phyloP scores from a whole-genome alignment of 2,329 filamentous ascomycete species.

The Clonostachys rhizophaga region DNA sequence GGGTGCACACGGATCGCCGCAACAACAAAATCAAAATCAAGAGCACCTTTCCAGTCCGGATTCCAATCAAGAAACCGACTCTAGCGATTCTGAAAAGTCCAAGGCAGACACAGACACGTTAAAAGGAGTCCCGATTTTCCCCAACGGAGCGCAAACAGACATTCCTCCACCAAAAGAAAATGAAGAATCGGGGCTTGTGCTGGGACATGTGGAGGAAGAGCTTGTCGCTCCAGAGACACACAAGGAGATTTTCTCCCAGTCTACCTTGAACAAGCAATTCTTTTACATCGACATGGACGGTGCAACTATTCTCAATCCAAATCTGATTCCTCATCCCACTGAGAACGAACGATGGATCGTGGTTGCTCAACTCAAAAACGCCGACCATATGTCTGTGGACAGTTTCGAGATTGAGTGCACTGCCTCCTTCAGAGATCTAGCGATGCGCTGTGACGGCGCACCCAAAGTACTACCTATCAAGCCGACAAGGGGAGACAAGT shows the following conservation, averaged over 20 bases:
- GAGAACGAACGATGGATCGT: slow-evolving; percentile 42
- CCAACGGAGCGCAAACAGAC: too few relatives aligned
- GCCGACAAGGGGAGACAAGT: slow-evolving; percentile 36
- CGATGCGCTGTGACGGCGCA: slow-evolving; percentile 33
- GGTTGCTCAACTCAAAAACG: slow-evolving; percentile 35
- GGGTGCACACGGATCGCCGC: too few relatives aligned
- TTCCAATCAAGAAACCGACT: too few relatives aligned
- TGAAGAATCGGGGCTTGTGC: too few relatives aligned
- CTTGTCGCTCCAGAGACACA: too few relatives aligned
- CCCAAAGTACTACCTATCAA: slow-evolving; percentile 38
- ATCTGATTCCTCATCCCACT: slow-evolving; percentile 50
- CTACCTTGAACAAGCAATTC: slow-evolving; percentile 38
- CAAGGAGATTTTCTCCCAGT: slow-evolving; percentile 15
- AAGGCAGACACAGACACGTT: too few relatives aligned
- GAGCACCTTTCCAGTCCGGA: too few relatives aligned
- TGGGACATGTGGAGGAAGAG: too few relatives aligned
- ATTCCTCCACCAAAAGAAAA: too few relatives aligned
- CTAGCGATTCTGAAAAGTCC: too few relatives aligned
- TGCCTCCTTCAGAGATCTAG: slow-evolving; percentile 35
- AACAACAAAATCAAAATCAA: too few relatives aligned
- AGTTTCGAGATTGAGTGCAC: slow-evolving; percentile 43
- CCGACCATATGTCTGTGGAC: slow-evolving; percentile 17
- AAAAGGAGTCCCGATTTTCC: too few relatives aligned
- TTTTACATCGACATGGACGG: slow-evolving; percentile 43
- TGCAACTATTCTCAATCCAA: slow-evolving; percentile 43